Evolutionary conservation across 176 grass and related monocot genomes (phyloP).

Genomic region (Aegilops sharonensis): DNA sequence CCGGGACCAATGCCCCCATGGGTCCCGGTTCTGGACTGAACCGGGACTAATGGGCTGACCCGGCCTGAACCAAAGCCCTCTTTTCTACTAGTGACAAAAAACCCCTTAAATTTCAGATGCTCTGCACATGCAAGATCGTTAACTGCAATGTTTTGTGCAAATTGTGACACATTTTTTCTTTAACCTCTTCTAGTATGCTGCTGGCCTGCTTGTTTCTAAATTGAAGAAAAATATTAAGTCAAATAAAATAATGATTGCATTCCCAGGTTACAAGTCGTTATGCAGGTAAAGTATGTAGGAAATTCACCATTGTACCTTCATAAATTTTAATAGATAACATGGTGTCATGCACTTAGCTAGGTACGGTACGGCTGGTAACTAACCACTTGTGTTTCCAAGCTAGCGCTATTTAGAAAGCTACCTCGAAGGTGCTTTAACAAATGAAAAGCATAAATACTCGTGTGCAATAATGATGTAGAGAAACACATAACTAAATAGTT

Average conservation of each 20-base stretch:
- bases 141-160: neutral
- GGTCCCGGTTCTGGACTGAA: no score
- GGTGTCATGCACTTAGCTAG: neutral
- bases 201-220: neutral
- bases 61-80: no score
- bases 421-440: neutral
- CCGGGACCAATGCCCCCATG: no score
- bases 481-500: neutral
- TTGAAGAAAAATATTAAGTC: neutral
- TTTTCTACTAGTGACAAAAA: no score
- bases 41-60: no score
- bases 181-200: slow-evolving; percentile 11
- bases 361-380: neutral
- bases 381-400: neutral
- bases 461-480: neutral
- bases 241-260: neutral
- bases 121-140: neutral
- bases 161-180: neutral
- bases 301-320: neutral
- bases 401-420: neutral
- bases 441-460: neutral
- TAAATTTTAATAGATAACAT: neutral
- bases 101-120: neutral
- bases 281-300: neutral
- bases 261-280: neutral